phyloP scores from a whole-genome alignment of 2,329 filamentous ascomycete genomes.

The Aureobasidium vineae region DNA sequence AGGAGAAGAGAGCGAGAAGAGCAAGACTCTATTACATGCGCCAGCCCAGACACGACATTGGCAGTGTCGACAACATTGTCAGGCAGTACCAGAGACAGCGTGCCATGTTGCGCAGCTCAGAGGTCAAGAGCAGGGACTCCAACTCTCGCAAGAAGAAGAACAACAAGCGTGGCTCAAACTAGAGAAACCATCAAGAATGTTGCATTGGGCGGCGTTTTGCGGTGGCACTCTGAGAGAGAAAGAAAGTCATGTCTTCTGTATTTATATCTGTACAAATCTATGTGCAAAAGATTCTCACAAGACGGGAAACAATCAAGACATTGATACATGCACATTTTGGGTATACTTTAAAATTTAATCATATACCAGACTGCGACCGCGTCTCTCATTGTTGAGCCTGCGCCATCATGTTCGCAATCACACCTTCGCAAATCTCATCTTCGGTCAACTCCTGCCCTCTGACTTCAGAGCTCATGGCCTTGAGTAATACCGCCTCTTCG shows the following conservation, averaged over 20 bases:
- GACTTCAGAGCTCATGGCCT: conserved; percentile 9
- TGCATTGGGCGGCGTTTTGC: conserved; percentile 22
- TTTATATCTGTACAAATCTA: conserved; percentile 24
- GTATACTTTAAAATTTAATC: background rate
- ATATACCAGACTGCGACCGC: too few species aligned
- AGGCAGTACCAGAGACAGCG: conserved; percentile 60
- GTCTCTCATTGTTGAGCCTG: background rate
- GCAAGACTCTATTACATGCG: conserved; percentile 90
- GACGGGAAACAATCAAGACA: background rate
- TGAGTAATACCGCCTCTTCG: conserved; percentile 40
- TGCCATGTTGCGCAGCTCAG: conserved; percentile 32
- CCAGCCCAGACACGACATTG: conserved; percentile 81
- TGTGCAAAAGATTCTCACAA: background rate
- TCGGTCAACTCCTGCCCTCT: conserved; percentile 13
- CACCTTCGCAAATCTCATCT: conserved; percentile 10
- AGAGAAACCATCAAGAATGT: background rate
- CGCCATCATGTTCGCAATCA: background rate
- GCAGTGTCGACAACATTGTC: conserved; percentile 79
- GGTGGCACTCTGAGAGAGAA: background rate
- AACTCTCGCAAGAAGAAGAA: conserved; percentile 38
- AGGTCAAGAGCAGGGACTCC: conserved; percentile 35
- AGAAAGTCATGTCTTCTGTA: conserved; percentile 16
- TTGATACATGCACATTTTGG: too few species aligned
- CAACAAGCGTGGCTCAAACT: conserved; percentile 35
- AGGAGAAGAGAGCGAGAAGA: conserved; percentile 78